Evolutionary conservation across 139 green algal genomes (phyloP).

Genomic region (Chlamydomonas eustigma): DNA sequence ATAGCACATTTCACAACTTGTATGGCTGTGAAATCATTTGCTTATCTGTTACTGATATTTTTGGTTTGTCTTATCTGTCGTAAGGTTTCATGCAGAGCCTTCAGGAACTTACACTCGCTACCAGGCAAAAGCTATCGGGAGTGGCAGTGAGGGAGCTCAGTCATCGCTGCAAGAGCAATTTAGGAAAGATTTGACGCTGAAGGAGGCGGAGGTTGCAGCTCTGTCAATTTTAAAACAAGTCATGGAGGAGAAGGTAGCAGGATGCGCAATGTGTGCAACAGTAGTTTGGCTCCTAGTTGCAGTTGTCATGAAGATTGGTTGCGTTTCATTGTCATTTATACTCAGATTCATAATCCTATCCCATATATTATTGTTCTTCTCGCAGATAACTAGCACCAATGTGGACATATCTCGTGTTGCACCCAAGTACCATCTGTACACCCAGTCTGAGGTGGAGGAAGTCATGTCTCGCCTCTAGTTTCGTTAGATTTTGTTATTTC

Average conservation of each 20-base stretch:
- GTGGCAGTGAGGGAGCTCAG: conserved; percentile 87
- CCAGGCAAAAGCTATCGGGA: conserved; percentile 93
- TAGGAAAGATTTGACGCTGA: conserved; percentile 83
- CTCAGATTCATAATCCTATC: no score
- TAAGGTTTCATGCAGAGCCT: conserved; percentile 93
- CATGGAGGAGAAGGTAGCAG: conserved; percentile 97
- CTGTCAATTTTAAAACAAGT: conserved; percentile 95
- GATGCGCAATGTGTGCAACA: no score
- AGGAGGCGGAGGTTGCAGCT: conserved; percentile 93
- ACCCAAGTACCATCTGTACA: conserved; percentile 90
- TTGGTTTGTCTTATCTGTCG: background rate
- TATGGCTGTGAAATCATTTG: background rate
- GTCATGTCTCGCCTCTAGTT: conserved; percentile 83
- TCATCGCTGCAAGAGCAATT: conserved; percentile 76
- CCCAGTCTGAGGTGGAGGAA: conserved; percentile 77
- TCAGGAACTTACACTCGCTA: conserved; percentile 90
- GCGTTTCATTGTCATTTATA: no score
- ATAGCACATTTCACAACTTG: no score
- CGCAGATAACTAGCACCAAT: conserved; percentile 87
- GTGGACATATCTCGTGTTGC: conserved; percentile 92
- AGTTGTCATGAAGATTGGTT: no score
- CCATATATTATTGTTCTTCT: background rate
- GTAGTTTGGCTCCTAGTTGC: no score
- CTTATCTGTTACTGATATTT: background rate
- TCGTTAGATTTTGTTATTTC: no score